Evolutionary conservation across 371 early-diverging fungal genomes (phyloP).

Genomic region (Catenaria anguillulae): DNA sequence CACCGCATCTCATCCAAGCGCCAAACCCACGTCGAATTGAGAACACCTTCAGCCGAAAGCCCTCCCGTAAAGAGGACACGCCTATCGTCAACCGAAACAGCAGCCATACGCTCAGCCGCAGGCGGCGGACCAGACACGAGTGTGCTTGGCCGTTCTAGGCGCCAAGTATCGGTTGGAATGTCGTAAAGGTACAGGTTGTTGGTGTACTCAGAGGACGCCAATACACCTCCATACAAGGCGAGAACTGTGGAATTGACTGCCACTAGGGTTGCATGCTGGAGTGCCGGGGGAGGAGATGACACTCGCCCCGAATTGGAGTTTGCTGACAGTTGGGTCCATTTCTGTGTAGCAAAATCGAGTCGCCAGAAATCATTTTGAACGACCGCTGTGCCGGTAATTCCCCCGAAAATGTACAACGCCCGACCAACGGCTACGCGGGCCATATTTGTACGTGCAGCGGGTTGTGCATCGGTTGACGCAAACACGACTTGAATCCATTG

Average conservation of each 20-base stretch:
- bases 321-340: slow-evolving; percentile 5
- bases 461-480: no score
- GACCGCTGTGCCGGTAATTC: neutral
- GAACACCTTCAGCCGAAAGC: neutral
- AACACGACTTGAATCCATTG: no score
- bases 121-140: neutral
- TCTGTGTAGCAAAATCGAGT: slow-evolving; percentile 4
- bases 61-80: neutral
- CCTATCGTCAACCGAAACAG: neutral
- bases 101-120: neutral
- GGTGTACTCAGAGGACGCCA: neutral
- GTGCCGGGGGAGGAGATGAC: no score
- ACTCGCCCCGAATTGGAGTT: neutral
- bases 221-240: slow-evolving; percentile 10
- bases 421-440: neutral
- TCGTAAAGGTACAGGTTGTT: neutral
- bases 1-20: neutral
- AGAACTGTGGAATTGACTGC: slow-evolving; percentile 11
- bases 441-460: neutral
- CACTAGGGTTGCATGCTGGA: neutral
- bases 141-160: neutral
- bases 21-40: slow-evolving; percentile 3
- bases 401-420: neutral
- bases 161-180: neutral
- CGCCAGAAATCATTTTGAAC: slow-evolving; percentile 13